Evolutionary conservation across 768 basidiomycete genomes (phyloP), one percentile per base, ranked within the genome.

Genomic region (Lanmaoa rubissima): DNA sequence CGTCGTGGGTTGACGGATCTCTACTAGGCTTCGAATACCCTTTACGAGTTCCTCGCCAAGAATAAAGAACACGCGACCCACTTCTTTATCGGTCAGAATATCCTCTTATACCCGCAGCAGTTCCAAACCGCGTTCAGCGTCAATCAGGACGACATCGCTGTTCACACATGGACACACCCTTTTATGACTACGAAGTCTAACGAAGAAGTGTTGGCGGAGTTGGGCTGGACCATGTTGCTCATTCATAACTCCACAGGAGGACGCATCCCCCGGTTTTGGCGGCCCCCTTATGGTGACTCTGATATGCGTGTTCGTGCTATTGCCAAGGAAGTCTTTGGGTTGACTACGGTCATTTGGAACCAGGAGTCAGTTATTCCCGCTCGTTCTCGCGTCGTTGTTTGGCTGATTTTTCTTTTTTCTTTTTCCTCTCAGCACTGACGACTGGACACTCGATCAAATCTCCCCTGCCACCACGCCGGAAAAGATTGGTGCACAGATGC

Each of bases 341-440:
- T 98, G 60, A 79, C 79, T 21, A 88, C 90, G n/a, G 82, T 95
- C 53, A 73, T 92, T 61, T 98, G 95, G 95, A 94, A 96, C 72
- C 82, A 86, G 57, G 94, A 95, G 89, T 91, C 73, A 51, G 82
- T 58, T 8, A 2, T 47, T 21, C 60, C 24, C 21, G 13, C 5
- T 38, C 48, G 10, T 44, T 34, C n/a, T 39, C 17, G 26, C 8
- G 39, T 43, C 13, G 16, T 54, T 43, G 21, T 24, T 41, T 24
- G 34, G n/a, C 26, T 53, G 28, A 55, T 49, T 38, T 36, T 24
- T 24, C 21, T 24, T 24, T 24, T 24, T 24, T 24, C 3, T 2
- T 24, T 17, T 12, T 28, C 21, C 38, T 17, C 54, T 54, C 65
- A 91, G 89, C 66, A 86, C 92, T 14, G 70, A 74, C 26, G 93